These are phyloP conservation scores for Komagataella mondaviorum DNA, from an alignment of 805 yeast species.

Conservation along the genomic window DNA sequence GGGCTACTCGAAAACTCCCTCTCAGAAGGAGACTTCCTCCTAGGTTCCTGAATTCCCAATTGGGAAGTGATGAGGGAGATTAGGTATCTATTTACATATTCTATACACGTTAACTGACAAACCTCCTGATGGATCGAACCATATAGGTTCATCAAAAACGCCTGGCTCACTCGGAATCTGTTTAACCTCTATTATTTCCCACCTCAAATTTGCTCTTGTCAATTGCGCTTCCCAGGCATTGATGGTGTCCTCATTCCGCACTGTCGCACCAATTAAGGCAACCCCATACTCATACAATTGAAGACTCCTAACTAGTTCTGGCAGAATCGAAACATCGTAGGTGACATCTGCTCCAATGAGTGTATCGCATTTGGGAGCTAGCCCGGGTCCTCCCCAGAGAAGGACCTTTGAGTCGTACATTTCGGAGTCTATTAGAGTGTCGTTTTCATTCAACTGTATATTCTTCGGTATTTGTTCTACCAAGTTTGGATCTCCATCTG, in stretches of 20 bases:
- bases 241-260: slow-evolving; percentile 46
- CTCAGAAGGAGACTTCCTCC: neutral
- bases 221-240: slow-evolving; percentile 21
- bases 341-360: slow-evolving; percentile 83
- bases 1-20: neutral
- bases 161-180: neutral
- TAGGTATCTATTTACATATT: neutral
- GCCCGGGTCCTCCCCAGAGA: slow-evolving; percentile 45
- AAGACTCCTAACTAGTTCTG: slow-evolving; percentile 22
- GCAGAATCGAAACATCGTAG: slow-evolving; percentile 54
- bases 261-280: slow-evolving; percentile 53
- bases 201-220: neutral
- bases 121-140: neutral
- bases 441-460: slow-evolving; percentile 26
- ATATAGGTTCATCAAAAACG: neutral
- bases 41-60: neutral
- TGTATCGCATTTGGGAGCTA: slow-evolving; percentile 29
- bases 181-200: neutral
- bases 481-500: slow-evolving; percentile 57
- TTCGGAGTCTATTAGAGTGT: slow-evolving; percentile 4
- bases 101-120: neutral
- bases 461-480: slow-evolving; percentile 33
- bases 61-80: neutral
- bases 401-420: slow-evolving; percentile 17
- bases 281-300: slow-evolving; percentile 1